Evolutionary conservation across 2,329 filamentous ascomycete genomes (phyloP).

Genomic region (Botrytis hyacinthi): DNA sequence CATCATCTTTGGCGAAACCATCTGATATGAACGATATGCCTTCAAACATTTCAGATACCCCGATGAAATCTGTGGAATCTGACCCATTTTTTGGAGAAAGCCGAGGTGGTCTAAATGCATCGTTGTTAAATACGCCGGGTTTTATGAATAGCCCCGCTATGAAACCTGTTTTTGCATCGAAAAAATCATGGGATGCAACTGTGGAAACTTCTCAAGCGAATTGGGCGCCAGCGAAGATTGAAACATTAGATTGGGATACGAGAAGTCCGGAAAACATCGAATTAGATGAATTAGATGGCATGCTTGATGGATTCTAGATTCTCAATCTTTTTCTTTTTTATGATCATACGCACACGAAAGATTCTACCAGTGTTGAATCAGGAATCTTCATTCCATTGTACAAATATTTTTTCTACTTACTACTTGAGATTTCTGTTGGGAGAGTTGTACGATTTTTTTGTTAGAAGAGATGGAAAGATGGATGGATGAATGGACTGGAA

Average conservation of each 20-base stretch:
- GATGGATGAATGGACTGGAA: not conserved
- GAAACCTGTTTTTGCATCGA: conserved; percentile 45
- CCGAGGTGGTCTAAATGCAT: conserved; percentile 33
- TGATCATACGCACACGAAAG: conserved; percentile 5
- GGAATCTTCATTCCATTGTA: conserved; percentile 12
- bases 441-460: conserved; percentile 6
- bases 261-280: conserved; percentile 84
- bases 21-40: conserved; percentile 33
- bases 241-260: conserved; percentile 56
- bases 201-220: conserved; percentile 23
- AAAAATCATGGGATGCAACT: conserved; percentile 47
- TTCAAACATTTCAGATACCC: conserved; percentile 26
- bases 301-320: conserved; percentile 65
- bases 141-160: conserved; percentile 55
- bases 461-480: conserved; percentile 12
- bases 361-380: conserved; percentile 3
- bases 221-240: conserved; percentile 35
- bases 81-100: conserved; percentile 37
- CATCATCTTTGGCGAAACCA: conserved; percentile 51
- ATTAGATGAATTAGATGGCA: conserved; percentile 86
- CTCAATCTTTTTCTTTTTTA: not conserved
- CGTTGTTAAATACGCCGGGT: conserved; percentile 22
- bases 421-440: not conserved
- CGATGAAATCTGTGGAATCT: conserved; percentile 31
- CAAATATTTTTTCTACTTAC: conserved; percentile 2